Base-by-base conservation (phyloP, 164 flowering plant species). In the Akebia trifoliata region DNA sequence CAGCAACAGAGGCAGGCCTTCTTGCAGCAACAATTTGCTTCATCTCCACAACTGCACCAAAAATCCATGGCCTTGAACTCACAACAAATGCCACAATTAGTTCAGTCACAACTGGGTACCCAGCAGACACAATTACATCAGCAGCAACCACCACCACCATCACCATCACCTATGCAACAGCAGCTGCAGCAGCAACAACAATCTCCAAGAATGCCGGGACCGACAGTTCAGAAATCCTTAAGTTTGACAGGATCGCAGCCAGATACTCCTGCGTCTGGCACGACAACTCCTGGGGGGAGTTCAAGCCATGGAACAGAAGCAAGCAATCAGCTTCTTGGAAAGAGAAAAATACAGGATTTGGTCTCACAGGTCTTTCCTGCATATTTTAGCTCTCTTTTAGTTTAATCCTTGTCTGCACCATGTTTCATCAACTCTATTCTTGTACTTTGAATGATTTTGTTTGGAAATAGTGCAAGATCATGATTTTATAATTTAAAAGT, bases 281-380 rank as follows among this genome's bases (percentile, higher is more conserved):
- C 87, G 57, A 83, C 93, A 26, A 86, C 96, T 14, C 89, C 95
- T 6, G 95, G 95, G 24, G 96, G 96, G 2, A 89, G 97, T 73
- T 82, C 95, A 47, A 92, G 98, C 74, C 98, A 83, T 71, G 97
- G 97, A 65, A 82, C 87, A 52, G 97, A 89, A 72, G 84, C 85
- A 48, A 80, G 79, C 60, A 92, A 82, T 74, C 97, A 89, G 61
- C 76, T 89, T 67, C 91, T 87, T 69, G 96, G 98, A 52, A 92
- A 92, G 77, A 78, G 98, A 72, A 89, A 82, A 71, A 85, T 92
- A 67, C 96, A 84, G 55, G 98, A 92, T 75, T 60, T 92, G 67
- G 96, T 87, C 61, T 74, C 95, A 47, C 98, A 92, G 98, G 98
- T 92, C 28, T 61, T 65, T 59, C 67, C 85, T 72, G 34, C 66